Percentiles rank a stretch among this genome's conserved stretches.
Conservation (phyloP, 2,329 filamentous ascomycete species). For the Diatrype stigma region DNA sequence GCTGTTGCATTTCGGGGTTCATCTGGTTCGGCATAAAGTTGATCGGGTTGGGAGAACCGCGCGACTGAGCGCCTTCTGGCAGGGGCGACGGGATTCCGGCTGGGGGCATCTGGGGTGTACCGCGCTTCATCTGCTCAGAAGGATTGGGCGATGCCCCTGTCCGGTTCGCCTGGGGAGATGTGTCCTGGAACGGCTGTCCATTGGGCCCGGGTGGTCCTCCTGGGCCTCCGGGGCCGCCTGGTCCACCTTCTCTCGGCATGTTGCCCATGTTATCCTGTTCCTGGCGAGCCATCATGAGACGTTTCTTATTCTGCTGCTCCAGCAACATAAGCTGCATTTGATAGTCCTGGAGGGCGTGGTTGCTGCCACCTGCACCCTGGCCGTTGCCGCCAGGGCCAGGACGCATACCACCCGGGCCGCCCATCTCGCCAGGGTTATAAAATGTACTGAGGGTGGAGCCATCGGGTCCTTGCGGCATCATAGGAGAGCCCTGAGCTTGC, state of each 20-base stretch:
- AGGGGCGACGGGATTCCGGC: conserved; percentile 67
- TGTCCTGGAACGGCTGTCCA: conserved; percentile 61
- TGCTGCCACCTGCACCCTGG: conserved; percentile 55
- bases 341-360: conserved; percentile 80
- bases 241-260: conserved; percentile 47
- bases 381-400: conserved; percentile 41
- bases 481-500: conserved; percentile 73
- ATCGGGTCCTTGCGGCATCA: conserved; percentile 73
- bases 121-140: conserved; percentile 73
- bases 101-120: conserved; percentile 68
- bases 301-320: conserved; percentile 84
- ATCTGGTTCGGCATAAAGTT: conserved; percentile 61
- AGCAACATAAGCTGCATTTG: conserved; percentile 87
- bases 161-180: conserved; percentile 62
- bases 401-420: conserved; percentile 55
- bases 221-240: conserved; percentile 49
- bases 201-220: conserved; percentile 49
- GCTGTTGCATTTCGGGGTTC: conserved; percentile 56
- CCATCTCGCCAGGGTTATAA: conserved; percentile 63
- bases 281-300: conserved; percentile 76
- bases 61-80: conserved; percentile 64
- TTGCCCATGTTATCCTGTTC: conserved; percentile 65
- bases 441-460: conserved; percentile 51
- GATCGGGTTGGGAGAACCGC: conserved; percentile 61
- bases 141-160: conserved; percentile 73